These are phyloP conservation scores for Tolypocladium cylindrosporum DNA, from an alignment of 2,329 filamentous ascomycete genomes.

Conservation along the genomic window DNA sequence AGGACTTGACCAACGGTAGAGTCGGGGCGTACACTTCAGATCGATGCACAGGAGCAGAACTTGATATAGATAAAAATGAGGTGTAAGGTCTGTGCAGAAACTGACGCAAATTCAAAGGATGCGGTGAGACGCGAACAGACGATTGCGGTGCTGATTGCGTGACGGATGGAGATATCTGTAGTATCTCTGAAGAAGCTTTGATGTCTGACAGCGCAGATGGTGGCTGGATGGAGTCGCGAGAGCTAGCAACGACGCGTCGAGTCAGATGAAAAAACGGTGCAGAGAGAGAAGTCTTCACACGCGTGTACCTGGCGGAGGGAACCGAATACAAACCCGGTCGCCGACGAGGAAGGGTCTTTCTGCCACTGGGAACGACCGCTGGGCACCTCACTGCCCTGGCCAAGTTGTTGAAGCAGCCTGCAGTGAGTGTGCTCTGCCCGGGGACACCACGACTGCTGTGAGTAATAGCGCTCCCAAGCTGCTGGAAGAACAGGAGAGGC, in stretches of 20 bases:
- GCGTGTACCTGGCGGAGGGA: not conserved
- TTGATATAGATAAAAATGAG: not conserved
- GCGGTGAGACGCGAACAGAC: not conserved
- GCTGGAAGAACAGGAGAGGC: not conserved
- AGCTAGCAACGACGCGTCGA: not conserved
- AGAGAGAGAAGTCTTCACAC: not conserved
- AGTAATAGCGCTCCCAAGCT: not conserved
- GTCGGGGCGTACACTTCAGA: not conserved
- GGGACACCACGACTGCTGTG: no score
- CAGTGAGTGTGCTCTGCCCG: not conserved
- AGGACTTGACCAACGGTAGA: not conserved
- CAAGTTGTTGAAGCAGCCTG: not conserved
- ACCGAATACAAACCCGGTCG: not conserved
- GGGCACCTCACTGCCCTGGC: not conserved
- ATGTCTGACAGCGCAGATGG: not conserved
- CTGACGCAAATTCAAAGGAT: no score
- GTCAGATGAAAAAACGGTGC: not conserved
- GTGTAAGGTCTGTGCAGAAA: no score
- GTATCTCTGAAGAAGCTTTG: not conserved
- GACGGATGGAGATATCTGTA: no score
- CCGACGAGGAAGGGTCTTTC: not conserved
- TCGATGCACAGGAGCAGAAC: not conserved
- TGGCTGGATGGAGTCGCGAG: not conserved
- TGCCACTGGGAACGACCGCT: not conserved
- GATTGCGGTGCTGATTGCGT: not conserved